Conservation (phyloP, 352 stramenopile species). For the Phytophthora agathidicida region DNA sequence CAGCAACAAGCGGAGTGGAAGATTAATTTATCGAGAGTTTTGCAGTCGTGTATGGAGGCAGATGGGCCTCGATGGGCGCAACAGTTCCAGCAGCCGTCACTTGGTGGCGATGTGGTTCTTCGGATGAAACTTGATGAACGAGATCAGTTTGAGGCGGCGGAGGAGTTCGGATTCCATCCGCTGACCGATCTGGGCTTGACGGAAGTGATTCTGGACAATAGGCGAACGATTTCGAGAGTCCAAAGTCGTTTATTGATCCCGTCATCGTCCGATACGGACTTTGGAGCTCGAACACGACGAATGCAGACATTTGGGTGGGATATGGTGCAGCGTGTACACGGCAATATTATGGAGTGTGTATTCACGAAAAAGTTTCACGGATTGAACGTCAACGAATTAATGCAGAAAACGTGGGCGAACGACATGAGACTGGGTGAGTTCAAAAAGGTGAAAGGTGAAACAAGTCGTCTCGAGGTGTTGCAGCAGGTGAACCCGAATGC, state of each 20-base stretch:
- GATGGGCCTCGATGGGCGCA: conserved; percentile 17
- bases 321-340: conserved; percentile 32
- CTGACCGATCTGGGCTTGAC: conserved; percentile 32
- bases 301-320: conserved; percentile 41
- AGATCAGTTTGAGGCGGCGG: conserved; percentile 26
- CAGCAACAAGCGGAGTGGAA: conserved; percentile 46
- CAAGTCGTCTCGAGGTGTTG: conserved; percentile 38
- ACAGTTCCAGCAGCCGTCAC: conserved; percentile 18
- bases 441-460: conserved; percentile 46
- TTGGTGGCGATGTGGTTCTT: conserved; percentile 7
- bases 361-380: conserved; percentile 41
- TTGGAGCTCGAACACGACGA: conserved; percentile 11
- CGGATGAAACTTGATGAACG: conserved; percentile 17
- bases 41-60: conserved; percentile 29
- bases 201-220: conserved; percentile 38
- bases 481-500: conserved; percentile 38
- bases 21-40: conserved; percentile 29
- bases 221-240: conserved; percentile 19
- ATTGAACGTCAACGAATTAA: conserved; percentile 26
- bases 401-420: conserved; percentile 43
- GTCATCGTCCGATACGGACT: conserved; percentile 20
- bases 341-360: conserved; percentile 38
- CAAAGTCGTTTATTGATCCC: conserved; percentile 28
- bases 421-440: conserved; percentile 44
- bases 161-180: conserved; percentile 36